Base-by-base conservation (phyloP, 1,139 yeast genomes). In the Zygosaccharomyces pseudobailii region DNA sequence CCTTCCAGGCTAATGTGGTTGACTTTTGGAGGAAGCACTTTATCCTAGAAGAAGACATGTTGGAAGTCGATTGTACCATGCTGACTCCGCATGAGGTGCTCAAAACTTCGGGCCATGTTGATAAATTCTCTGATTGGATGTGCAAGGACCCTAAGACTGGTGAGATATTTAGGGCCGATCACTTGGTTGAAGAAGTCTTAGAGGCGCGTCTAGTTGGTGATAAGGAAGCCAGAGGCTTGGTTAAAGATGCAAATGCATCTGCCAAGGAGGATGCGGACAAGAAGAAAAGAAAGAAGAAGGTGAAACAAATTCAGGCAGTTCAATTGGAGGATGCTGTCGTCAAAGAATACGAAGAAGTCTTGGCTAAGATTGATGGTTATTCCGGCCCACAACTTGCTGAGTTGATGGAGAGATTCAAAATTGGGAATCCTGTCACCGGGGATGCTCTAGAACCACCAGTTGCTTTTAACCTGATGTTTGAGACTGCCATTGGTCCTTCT, bases 41-140 rank as follows among this genome's bases (percentile, higher is more conserved):
- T 68, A 83, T 94, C 55, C 76, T 94, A 56, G 97, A 94, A 70
- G 99, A 94, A 73, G 97, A 92, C 65, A 94, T 94, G 97, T 79
- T 90, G 67, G 99, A 94, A 71, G 97, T 94, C 50, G 98, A 94
- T 73, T 84, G 95, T 69, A 88, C 98, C 51, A 90, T 92, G 88
- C 76, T 94, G 70, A 94, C 99, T 40, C 98, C 99, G 17, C 84
- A 87, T 64, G 98, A 94, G 67, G 98, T 94, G 39, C 78, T 94
- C 69, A 94, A 94, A 74, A 94, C 98, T 40, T 90, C 97, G 45
- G 99, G 99, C 60, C 99, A 94, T 70, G 98, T 94, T 55, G 98
- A 92, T 69, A 92, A 94, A 76, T 94, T 94, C 68, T 87, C 97
- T 55, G 99, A 94, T 70, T 94, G 97, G 97, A 92, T 94, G 98